Conservation (phyloP, 192 early-diverging fungal genomes). For the Phycomyces nitens region DNA sequence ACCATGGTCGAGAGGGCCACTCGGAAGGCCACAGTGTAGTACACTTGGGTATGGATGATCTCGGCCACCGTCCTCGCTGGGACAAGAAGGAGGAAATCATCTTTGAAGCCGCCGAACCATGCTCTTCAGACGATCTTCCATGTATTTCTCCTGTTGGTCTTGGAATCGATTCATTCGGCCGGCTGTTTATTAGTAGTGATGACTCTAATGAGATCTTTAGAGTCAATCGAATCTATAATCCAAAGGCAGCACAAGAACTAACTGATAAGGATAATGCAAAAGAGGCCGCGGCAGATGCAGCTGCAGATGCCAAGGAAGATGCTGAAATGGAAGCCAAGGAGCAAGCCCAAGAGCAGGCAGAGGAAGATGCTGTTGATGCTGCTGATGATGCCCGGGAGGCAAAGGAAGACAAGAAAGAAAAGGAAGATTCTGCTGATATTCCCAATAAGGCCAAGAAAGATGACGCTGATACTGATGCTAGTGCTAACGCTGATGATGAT, state of each 20-base stretch:
- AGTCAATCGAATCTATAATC: constrained; percentile 24
- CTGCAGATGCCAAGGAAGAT: constrained; percentile 11
- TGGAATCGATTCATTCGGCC: constrained; percentile 20
- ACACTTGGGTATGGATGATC: constrained; percentile 22
- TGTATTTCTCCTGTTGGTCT: constrained; percentile 27
- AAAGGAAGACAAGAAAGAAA: background rate
- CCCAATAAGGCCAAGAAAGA: background rate
- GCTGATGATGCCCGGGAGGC: background rate
- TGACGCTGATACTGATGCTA: too few species aligned
- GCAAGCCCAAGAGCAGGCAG: background rate
- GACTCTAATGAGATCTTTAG: constrained; percentile 28
- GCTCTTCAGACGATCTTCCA: background rate
- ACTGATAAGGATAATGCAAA: constrained; percentile 18
- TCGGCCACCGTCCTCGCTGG: constrained; percentile 21
- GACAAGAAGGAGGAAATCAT: constrained; percentile 12
- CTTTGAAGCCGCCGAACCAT: constrained; percentile 16
- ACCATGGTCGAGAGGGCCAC: constrained; percentile 8
- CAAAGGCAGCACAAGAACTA: constrained; percentile 14
- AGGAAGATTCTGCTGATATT: background rate
- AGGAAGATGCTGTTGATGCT: background rate
- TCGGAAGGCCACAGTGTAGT: constrained; percentile 15
- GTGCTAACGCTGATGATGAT: too few species aligned
- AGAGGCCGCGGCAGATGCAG: constrained; percentile 13
- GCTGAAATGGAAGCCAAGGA: background rate
- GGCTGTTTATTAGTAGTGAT: constrained; percentile 23